Evolutionary conservation across 495 filamentous ascomycete genomes (phyloP).

Genomic region (Talaromyces wortmannii): DNA sequence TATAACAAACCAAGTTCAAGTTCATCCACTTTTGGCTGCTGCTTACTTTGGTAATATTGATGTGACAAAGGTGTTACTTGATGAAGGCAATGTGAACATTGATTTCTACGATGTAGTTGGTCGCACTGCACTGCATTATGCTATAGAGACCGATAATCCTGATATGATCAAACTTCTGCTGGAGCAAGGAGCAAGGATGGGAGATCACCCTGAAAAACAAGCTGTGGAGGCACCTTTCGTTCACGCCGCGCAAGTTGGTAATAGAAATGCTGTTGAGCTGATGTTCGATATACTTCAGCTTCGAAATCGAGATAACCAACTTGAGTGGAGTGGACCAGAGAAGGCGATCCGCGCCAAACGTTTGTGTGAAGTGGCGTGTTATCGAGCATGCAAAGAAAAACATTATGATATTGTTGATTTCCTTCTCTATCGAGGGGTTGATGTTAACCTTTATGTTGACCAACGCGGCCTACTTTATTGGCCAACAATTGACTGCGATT

Average conservation of each 20-base stretch:
- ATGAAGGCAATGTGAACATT: not conserved
- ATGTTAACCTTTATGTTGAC: not conserved
- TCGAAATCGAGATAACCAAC: not conserved
- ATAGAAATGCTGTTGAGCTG: not conserved
- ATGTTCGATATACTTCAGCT: not conserved
- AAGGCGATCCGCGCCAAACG: not conserved
- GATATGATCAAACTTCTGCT: not conserved
- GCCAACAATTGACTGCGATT: not conserved
- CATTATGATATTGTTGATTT: not conserved
- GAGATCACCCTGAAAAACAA: not conserved
- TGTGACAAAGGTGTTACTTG: not conserved
- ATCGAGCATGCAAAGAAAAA: not conserved
- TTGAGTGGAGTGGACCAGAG: not conserved
- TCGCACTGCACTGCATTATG: not conserved
- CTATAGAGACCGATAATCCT: not conserved
- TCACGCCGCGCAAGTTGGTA: not conserved
- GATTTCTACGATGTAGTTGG: not conserved
- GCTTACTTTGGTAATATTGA: not conserved
- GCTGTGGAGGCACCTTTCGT: not conserved
- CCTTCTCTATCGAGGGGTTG: not conserved
- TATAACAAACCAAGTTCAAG: not conserved
- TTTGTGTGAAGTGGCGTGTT: not conserved
- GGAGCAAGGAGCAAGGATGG: not conserved
- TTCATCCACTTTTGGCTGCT: conserved; percentile 1
- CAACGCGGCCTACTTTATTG: not conserved